Evolutionary conservation across 192 early-diverging fungal species (phyloP).

Genomic region (Backusella circina): DNA sequence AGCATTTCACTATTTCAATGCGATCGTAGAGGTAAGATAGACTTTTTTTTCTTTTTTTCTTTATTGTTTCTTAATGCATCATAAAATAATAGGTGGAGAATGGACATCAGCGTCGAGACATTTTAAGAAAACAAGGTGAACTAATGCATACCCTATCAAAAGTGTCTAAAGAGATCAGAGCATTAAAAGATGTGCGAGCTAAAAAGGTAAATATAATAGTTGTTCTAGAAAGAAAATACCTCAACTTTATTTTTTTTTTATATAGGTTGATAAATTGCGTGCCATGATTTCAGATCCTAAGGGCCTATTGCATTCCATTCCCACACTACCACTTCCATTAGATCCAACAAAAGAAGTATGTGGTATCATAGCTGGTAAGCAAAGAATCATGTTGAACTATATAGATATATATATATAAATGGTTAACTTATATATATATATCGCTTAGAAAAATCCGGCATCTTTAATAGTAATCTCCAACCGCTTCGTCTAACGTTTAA

Average conservation of each 20-base stretch:
- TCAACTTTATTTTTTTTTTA: not conserved
- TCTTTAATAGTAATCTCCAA: constrained; percentile 90
- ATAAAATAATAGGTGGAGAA: constrained; percentile 40
- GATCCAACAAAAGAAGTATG: constrained; percentile 87
- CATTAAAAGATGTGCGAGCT: constrained; percentile 77
- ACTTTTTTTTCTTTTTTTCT: not conserved
- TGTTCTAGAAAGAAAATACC: not conserved
- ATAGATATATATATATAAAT: not conserved
- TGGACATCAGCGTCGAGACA: constrained; percentile 65
- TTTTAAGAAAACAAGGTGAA: constrained; percentile 79
- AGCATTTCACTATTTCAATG: constrained; percentile 75
- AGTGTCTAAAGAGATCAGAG: constrained; percentile 71
- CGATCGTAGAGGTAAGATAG: constrained; percentile 52
- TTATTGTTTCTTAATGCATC: not conserved
- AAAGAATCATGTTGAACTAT: not conserved
- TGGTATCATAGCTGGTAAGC: constrained; percentile 76
- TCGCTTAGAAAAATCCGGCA: constrained; percentile 64
- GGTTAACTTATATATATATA: not conserved
- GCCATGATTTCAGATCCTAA: constrained; percentile 79
- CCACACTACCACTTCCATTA: constrained; percentile 83
- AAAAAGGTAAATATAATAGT: constrained; percentile 64
- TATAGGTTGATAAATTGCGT: constrained; percentile 78
- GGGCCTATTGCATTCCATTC: constrained; percentile 75
- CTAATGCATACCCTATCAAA: constrained; percentile 72
- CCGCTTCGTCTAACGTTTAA: constrained; percentile 87